Evolutionary conservation across 208 protist genomes (phyloP), one percentile per base, ranked within the genome.

Genomic region (Naegleria fowleri): DNA sequence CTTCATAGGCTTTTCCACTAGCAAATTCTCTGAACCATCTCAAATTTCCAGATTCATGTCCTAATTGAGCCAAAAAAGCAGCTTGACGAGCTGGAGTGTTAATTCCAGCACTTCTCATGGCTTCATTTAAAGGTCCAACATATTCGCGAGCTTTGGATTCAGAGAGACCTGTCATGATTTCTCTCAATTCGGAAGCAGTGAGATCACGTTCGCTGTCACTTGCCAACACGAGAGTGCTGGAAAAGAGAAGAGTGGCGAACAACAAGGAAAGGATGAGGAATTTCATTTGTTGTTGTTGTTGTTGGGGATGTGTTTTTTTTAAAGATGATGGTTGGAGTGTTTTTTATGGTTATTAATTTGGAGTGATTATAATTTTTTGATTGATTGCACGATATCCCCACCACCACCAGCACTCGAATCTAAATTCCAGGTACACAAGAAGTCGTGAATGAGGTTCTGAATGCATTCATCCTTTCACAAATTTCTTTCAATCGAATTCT

Each of bases 11-110:
- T 15, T 2, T 38, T 43, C 91, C 91, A 38, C 90, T 92, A 33
- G 91, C 91, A 29, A 92, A 58, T 92, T 92, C 91, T 55, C 84
- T 38, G 22, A 92, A 90, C 39, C 48, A 92, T n/a, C 38, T 76
- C 25, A 91, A 87, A 33, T 48, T 38, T 25, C 39, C 86, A 52
- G 90, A 92, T 87, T 92, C 91, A 51, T 92, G 91, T 36, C 22
- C 52, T 15, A 88, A 52, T 91, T 92, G 91, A 41, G 91, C 89
- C n/a, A 88, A 58, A 41, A 88, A 88, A 39, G 85, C 85, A 58
- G 85, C 39, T 58, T 88, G 9, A n/a, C 85, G 29, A 13, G 16
- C 9, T 19, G 22, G n/a, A 48, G 85, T 88, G 41, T 51, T 88
- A 58, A 88, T 88, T 38, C 43, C 33, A 29, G 41, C 85, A 29